A percentile compares a stretch with the other conserved stretches of the same genome.
phyloP scores from a whole-genome alignment of 257 asterid species.

The Fraxinus cuspidata region DNA sequence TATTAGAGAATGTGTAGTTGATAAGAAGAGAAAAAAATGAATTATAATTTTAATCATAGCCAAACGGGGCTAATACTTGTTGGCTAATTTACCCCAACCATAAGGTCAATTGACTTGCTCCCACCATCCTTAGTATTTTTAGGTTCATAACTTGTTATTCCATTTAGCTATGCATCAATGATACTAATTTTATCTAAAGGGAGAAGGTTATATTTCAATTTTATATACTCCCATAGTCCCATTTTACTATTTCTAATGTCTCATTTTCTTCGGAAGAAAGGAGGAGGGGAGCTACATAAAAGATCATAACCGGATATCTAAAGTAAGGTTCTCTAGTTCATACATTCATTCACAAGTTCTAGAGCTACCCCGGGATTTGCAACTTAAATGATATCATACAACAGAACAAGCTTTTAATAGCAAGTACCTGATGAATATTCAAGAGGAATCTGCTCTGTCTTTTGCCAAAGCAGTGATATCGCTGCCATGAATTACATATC shows the following conservation, averaged over 20 bases:
- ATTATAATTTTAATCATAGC: no score
- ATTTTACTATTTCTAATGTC: not conserved
- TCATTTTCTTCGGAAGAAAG: not conserved
- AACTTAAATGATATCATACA: not conserved
- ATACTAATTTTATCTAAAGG: no score
- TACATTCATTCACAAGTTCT: conserved; percentile 8
- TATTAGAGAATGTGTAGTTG: no score
- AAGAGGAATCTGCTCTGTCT: conserved; percentile 66
- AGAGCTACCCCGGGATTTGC: not conserved
- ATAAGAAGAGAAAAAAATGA: no score
- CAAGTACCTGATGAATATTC: conserved; percentile 60
- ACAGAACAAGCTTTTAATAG: conserved; percentile 1
- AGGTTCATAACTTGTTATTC: no score
- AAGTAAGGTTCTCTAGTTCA: not conserved
- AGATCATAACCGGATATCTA: not conserved
- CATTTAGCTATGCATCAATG: no score
- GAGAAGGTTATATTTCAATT: no score
- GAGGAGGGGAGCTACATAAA: not conserved
- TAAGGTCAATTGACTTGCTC: no score
- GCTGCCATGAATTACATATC: conserved; percentile 37
- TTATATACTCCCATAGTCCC: no score
- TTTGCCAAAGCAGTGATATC: conserved; percentile 78
- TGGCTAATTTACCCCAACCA: no score
- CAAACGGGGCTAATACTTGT: no score
- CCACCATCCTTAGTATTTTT: no score